Conservation (phyloP, 208 protist species). For the Crithidia sp. region DNA sequence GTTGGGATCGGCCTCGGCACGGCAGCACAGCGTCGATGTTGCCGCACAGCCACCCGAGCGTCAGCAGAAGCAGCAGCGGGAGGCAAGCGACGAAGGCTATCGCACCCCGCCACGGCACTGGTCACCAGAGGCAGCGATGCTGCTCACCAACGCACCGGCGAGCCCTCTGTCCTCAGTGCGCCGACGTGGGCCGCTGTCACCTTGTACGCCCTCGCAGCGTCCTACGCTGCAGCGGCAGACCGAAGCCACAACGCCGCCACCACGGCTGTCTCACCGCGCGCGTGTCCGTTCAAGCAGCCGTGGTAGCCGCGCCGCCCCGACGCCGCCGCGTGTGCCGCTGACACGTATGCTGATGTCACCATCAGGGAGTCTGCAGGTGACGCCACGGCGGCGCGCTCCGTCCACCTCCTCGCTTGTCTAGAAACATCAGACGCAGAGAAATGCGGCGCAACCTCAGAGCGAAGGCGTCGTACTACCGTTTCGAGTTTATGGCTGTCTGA, state of each 20-base stretch:
- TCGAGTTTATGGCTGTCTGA: background rate
- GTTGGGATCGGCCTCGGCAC: constrained; percentile 1
- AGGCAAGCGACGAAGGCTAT: background rate
- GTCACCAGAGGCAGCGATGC: constrained; percentile 1
- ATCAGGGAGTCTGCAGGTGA: constrained; percentile 26
- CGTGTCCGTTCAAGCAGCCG: constrained; percentile 20
- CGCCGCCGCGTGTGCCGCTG: constrained; percentile 25
- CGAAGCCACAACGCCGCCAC: constrained; percentile 23
- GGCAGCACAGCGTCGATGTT: background rate
- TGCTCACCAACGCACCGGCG: background rate
- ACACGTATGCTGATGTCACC: constrained; percentile 25
- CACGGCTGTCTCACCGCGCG: constrained; percentile 28
- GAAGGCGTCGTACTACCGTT: background rate
- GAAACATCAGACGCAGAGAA: background rate
- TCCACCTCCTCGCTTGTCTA: background rate
- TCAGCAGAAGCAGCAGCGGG: background rate
- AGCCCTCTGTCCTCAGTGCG: background rate
- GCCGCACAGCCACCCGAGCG: background rate
- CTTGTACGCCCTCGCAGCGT: background rate
- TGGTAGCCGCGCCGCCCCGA: background rate
- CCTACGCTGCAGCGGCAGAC: background rate
- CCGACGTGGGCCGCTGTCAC: background rate
- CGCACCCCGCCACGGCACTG: constrained; percentile 5
- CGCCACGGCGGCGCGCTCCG: constrained; percentile 11
- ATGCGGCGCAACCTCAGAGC: background rate